Base-by-base conservation (phyloP, 805 yeast genomes). In the Sporopachydermia quercuum region DNA sequence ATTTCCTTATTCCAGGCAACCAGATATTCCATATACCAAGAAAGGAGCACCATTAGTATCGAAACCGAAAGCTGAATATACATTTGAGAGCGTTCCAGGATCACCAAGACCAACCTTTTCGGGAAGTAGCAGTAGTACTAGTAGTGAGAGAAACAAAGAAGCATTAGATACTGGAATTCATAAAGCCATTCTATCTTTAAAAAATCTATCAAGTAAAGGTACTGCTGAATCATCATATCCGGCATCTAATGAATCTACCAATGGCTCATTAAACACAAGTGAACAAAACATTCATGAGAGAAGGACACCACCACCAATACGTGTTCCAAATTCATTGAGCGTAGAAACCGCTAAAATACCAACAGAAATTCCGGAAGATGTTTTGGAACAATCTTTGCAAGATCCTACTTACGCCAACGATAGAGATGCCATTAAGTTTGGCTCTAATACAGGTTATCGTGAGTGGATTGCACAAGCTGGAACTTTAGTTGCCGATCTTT, bases 391-490 rank as follows among this genome's bases (percentile, higher is more conserved):
- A n/a, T 23, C 30, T 23, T n/a, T 23, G 30, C 30, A 23, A 23
- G 30, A 23, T 23, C 30, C 30, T 23, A 23, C 30, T 8, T 23
- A 23, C n/a, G 30, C 30, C n/a, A 23, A 23, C 30, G 30, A 23
- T n/a, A 8, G 30, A 8, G 30, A 23, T 23, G 30, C 30, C n/a
- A 23, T 23, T 23, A 23, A 23, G n/a, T 23, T 23, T n/a, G 30
- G 30, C 13, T 23, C 45, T 37, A 74, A 70, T 44, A 63, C 80
- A 13, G 91, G 93, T 2, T 83, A 86, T 60, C 84, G 83, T 54
- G 78, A 85, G 48, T 91, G 98, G 97, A 79, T 87, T 27, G 91
- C 96, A 1, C 97, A 87, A 60, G 76, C 87, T 27, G 98, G 98
- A 8, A 86, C 94, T 2, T 65, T 91, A 44, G 73, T 91, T 47